Evolutionary conservation across 73 alveolate species (phyloP), one percentile per base, ranked within the genome.

Genomic region (Paramecium octaurelia): DNA sequence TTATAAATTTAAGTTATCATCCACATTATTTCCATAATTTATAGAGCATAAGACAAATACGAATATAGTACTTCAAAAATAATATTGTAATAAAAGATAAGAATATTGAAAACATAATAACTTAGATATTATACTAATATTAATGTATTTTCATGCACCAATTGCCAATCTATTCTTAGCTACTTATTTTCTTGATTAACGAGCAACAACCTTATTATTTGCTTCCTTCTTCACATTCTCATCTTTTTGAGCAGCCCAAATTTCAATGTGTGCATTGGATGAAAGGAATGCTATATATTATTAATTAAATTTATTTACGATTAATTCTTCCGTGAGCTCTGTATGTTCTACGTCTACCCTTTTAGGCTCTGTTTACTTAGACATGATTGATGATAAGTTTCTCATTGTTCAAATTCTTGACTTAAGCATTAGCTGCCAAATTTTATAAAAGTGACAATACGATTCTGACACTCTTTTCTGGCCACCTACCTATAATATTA

Each of bases 321-420:
- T 95, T 95, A 89, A 97, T 97, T 90, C 99, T 95, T 87, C 99
- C 99, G 92, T 97, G 99, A 76, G 99, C 99, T 93, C 99, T 96
- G 98, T 96, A 97, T 88, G 99, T 97, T 94, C 99, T 97, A 94
- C 99, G 96, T 97, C 99, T 97, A 36, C 99, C 99, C 92, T 96
- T 92, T 68, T 92, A 95, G 35, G 99, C 99, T 92, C 98, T 95
- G 95, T 97, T 95, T 84, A 96, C 99, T 46, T 93, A 93, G 38
- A 93, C 98, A 93, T 96, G 98, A 92, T 96, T 76, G 88, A 97
- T 93, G 46, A 76, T 84, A 86, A 97, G 86, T 88, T 97, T 97
- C 10, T 96, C 99, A 73, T 92, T 94, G 88, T 94, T 97, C 46
- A 97, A 92, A 50, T 96, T 96, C 95, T 97, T 97, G 36, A 94